Evolutionary conservation across 139 green algal genomes (phyloP).

Genomic region (Haematococcus lacustris): DNA sequence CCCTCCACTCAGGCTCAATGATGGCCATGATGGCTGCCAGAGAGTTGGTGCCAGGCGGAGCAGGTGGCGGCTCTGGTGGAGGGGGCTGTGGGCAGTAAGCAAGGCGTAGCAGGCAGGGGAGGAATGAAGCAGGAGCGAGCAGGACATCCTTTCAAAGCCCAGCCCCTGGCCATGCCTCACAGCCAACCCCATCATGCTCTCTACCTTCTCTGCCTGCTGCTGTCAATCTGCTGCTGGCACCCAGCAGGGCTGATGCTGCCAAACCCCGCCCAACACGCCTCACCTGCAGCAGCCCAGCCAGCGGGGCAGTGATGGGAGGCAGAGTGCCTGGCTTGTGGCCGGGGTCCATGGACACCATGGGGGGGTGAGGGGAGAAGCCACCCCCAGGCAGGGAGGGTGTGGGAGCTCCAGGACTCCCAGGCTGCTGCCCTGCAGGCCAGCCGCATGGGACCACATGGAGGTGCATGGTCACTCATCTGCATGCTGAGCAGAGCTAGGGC

Average conservation of each 20-base stretch:
- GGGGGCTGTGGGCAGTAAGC: not conserved
- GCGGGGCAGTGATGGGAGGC: conserved; percentile 17
- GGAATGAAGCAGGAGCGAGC: not conserved
- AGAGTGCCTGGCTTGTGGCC: conserved; percentile 15
- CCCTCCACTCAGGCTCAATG: conserved; percentile 22
- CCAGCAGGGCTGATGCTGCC: not conserved
- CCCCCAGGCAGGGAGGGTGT: no score
- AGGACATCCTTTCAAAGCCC: not conserved
- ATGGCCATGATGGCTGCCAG: conserved; percentile 10
- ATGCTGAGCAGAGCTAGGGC: no score
- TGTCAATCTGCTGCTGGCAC: not conserved
- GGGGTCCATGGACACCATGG: conserved; percentile 17
- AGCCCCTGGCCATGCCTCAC: not conserved
- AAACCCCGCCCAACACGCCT: not conserved
- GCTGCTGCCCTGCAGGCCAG: no score
- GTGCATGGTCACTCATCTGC: no score
- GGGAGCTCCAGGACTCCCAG: no score
- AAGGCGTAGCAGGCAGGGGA: not conserved
- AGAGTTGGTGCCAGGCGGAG: conserved; percentile 2
- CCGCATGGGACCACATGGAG: no score
- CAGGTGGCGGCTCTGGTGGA: not conserved
- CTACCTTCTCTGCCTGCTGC: not conserved
- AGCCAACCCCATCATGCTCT: not conserved
- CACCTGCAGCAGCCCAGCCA: not conserved
- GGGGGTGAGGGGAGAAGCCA: conserved; percentile 11